These are phyloP conservation scores for Hemisphaericaspora xylanilytica DNA, from an alignment of 1,139 yeast species.

Conservation along the genomic window DNA sequence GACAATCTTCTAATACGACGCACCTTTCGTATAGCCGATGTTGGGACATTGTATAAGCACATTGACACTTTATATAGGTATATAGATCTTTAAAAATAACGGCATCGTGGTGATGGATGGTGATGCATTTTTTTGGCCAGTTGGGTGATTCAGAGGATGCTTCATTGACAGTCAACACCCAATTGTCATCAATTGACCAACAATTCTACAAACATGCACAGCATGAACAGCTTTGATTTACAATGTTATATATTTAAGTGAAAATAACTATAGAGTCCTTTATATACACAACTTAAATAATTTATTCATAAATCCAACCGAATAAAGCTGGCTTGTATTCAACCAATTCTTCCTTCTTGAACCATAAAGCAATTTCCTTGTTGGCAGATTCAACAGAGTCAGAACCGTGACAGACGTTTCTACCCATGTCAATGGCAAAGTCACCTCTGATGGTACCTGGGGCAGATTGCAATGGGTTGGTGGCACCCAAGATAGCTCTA, in stretches of 20 bases:
- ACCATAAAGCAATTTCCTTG: slow-evolving; percentile 96
- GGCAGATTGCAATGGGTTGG: slow-evolving; percentile 95
- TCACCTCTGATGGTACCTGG: slow-evolving; percentile 99
- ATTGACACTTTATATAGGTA: too few species aligned
- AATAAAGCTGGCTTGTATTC: slow-evolving; percentile 83
- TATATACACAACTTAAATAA: slow-evolving; percentile 4
- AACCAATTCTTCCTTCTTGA: slow-evolving; percentile 94
- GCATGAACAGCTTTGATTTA: too few species aligned
- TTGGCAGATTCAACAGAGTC: slow-evolving; percentile 98
- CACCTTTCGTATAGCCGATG: too few species aligned
- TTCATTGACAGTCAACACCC: too few species aligned
- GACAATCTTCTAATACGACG: too few species aligned
- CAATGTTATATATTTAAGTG: slow-evolving; percentile 6
- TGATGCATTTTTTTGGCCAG: too few species aligned
- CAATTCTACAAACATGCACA: too few species aligned
- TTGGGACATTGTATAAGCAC: too few species aligned
- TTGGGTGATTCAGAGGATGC: too few species aligned
- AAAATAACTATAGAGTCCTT: slow-evolving; percentile 1
- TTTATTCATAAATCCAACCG: slow-evolving; percentile 93
- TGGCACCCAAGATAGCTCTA: slow-evolving; percentile 96
- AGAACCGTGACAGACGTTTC: slow-evolving; percentile 99
- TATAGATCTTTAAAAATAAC: too few species aligned
- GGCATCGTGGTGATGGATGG: too few species aligned
- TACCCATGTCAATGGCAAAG: slow-evolving; percentile 93
- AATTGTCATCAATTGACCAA: too few species aligned